Conservation (phyloP, 306 rosid species). For the Gastrolobium bilobum region DNA sequence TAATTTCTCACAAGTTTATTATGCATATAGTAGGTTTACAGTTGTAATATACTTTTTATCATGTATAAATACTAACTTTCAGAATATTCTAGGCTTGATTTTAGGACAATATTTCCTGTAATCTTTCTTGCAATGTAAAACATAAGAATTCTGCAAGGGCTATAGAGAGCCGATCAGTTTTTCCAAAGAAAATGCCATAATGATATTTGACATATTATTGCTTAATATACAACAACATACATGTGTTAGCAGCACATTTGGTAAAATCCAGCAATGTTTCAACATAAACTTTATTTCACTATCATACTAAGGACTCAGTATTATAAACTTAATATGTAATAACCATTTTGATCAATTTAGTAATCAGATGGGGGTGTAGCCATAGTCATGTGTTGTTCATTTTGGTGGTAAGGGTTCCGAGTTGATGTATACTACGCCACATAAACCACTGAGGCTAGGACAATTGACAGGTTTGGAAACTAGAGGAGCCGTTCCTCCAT, state of each 20-base stretch:
- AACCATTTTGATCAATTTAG: not conserved
- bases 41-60: no score
- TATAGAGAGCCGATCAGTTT: no score
- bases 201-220: not conserved
- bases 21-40: no score
- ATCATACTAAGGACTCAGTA: constrained; percentile 1
- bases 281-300: not conserved
- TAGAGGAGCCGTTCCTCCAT: constrained; percentile 17
- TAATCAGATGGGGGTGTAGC: constrained; percentile 6
- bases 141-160: no score
- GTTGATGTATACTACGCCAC: constrained; percentile 16
- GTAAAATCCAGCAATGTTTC: not conserved
- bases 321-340: no score
- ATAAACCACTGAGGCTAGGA: constrained; percentile 15
- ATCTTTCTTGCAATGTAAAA: no score
- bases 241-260: not conserved
- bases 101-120: no score
- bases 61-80: no score
- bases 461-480: constrained; percentile 41
- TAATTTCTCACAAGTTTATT: no score
- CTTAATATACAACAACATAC: not conserved
- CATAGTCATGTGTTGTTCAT: not conserved
- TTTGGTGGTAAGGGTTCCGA: constrained; percentile 15
- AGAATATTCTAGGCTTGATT: no score
- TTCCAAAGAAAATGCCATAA: no score